Evolutionary conservation across 352 stramenopile species (phyloP).

Genomic region (Phytophthora pini): DNA sequence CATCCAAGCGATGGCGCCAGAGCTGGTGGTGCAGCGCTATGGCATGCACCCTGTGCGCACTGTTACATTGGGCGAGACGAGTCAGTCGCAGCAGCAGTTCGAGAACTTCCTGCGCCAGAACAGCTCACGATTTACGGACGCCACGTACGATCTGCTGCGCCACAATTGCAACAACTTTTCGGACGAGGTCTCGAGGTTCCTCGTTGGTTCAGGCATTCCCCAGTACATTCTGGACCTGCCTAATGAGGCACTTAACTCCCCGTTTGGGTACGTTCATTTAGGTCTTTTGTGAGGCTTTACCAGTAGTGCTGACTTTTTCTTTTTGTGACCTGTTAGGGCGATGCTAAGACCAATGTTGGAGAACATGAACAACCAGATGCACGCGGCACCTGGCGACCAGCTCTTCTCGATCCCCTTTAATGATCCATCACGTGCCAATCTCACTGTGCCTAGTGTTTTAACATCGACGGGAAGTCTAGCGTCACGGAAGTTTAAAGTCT

Average conservation of each 20-base stretch:
- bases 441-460: slow-evolving; percentile 12
- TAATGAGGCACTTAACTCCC: slow-evolving; percentile 87
- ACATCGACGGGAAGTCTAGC: slow-evolving; percentile 16
- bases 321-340: slow-evolving; percentile 38
- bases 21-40: slow-evolving; percentile 78
- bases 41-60: slow-evolving; percentile 90
- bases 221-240: slow-evolving; percentile 91
- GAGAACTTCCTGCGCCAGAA: slow-evolving; percentile 85
- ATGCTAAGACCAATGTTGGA: slow-evolving; percentile 86
- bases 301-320: slow-evolving; percentile 5
- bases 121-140: slow-evolving; percentile 83
- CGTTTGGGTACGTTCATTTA: slow-evolving; percentile 76
- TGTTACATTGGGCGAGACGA: slow-evolving; percentile 83
- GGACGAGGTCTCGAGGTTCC: slow-evolving; percentile 90
- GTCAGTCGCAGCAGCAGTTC: slow-evolving; percentile 71
- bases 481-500: slow-evolving; percentile 67
- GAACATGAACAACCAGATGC: slow-evolving; percentile 86
- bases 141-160: slow-evolving; percentile 94
- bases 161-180: slow-evolving; percentile 99
- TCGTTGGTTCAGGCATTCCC: slow-evolving; percentile 90
- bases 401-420: slow-evolving; percentile 81
- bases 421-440: slow-evolving; percentile 47
- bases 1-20: slow-evolving; percentile 84
- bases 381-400: slow-evolving; percentile 46
- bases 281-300: not conserved